Evolutionary conservation across 2,329 filamentous ascomycete species (phyloP).

Genomic region (Thelonectria rubi): DNA sequence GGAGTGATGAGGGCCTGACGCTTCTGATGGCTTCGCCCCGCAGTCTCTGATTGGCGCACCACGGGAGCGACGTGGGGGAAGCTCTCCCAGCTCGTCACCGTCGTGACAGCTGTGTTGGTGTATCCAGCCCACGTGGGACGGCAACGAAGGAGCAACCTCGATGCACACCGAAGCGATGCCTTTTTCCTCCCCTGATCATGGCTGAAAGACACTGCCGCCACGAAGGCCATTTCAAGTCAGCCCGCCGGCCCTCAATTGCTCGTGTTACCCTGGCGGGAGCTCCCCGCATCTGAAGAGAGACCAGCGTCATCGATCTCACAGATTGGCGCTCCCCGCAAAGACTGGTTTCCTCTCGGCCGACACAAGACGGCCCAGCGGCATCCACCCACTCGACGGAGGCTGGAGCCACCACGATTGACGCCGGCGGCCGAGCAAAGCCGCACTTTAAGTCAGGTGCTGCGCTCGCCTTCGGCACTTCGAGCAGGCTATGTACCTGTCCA

Average conservation of each 20-base stretch:
- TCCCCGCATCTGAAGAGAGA: constrained; percentile 15
- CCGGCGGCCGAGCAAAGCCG: constrained; percentile 29
- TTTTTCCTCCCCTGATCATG: constrained; percentile 1
- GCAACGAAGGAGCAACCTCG: not conserved
- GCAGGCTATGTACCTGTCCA: constrained; percentile 22
- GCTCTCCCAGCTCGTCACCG: constrained; percentile 7
- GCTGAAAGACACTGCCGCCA: not conserved
- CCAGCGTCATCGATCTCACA: constrained; percentile 10
- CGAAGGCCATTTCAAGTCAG: not conserved
- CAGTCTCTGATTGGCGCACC: constrained; percentile 20
- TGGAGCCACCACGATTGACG: not conserved
- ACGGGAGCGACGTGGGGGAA: constrained; percentile 21
- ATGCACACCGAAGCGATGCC: not conserved
- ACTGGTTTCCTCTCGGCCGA: constrained; percentile 37
- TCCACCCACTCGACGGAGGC: constrained; percentile 3
- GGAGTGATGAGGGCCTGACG: not conserved
- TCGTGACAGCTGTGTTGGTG: constrained; percentile 16
- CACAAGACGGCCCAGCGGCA: constrained; percentile 8
- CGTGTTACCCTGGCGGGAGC: not conserved
- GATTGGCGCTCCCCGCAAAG: constrained; percentile 10
- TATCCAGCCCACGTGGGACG: constrained; percentile 21
- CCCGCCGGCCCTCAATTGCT: not conserved
- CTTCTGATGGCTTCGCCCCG: constrained; percentile 4
- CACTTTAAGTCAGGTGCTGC: constrained; percentile 35
- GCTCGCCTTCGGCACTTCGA: constrained; percentile 32